phyloP scores from a whole-genome alignment of 441 rosid genomes.

The Arabidopsis hybrid region DNA sequence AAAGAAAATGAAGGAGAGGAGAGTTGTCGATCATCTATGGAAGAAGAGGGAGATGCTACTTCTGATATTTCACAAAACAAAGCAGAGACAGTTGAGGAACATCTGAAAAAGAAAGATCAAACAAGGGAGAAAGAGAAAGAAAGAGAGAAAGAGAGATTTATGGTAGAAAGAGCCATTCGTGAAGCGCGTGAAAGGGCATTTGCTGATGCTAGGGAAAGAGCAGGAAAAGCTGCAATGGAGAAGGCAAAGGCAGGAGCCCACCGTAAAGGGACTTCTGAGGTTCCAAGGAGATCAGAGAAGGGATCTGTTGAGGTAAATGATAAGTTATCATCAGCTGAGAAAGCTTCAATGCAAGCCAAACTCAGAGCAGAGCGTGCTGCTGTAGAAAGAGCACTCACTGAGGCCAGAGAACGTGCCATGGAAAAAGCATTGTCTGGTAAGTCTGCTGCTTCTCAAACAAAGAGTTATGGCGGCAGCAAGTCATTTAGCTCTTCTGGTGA shows the following conservation, averaged over 20 bases:
- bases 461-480: constrained; percentile 57
- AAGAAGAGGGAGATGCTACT: constrained; percentile 55
- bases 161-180: constrained; percentile 91
- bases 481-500: constrained; percentile 61
- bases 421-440: constrained; percentile 87
- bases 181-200: constrained; percentile 98
- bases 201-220: constrained; percentile 88
- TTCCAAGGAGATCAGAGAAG: constrained; percentile 65
- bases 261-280: constrained; percentile 59
- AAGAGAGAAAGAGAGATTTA: constrained; percentile 70
- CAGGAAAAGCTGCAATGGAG: constrained; percentile 81
- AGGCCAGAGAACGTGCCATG: constrained; percentile 91
- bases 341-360: constrained; percentile 70
- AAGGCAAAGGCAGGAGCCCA: constrained; percentile 72
- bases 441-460: constrained; percentile 53
- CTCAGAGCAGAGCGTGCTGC: constrained; percentile 93
- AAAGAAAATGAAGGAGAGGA: constrained; percentile 48
- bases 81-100: constrained; percentile 50
- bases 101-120: constrained; percentile 55
- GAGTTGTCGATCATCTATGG: constrained; percentile 46
- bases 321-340: constrained; percentile 49
- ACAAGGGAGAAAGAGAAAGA: constrained; percentile 60
- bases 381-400: constrained; percentile 94
- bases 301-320: constrained; percentile 54
- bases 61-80: constrained; percentile 51